Evolutionary conservation across 1,284 basidiomycete species (phyloP), one percentile per base, ranked within the genome.

Genomic region (Afroboletus lepidellus): DNA sequence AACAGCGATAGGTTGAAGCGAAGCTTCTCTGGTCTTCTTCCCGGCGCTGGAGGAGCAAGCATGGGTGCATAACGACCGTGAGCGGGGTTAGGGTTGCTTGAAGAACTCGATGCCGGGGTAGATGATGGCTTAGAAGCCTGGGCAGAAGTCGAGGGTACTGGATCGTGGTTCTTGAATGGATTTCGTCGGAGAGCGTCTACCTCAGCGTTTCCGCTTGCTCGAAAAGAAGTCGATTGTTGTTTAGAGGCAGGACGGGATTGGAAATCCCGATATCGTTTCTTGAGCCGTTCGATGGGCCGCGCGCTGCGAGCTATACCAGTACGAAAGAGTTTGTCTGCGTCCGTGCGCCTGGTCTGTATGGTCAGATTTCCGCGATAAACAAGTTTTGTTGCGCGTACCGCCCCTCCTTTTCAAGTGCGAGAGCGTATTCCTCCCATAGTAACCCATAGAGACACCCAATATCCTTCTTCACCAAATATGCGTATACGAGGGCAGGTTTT

Each of bases 381-480:
- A 49, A 43, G 5, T 42, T 50, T 54, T 6, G 34, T 50, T 1
- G 18, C n/a, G n/a, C 88, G 69, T 70, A 94, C 91, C 83, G 79
- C 56, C 85, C 81, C 45, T 80, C 78, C 36, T 76, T 76, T 69
- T 97, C 94, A 50, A 90, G 74, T 2, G 86, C 76, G 36, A 78
- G 72, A 1, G 92, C 91, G 68, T 90, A 94, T 61, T 94, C 92
- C 63, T 94, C 92, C 65, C 95, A 97, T 47, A 96, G 74, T 29
- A 84, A 70, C 3, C 89, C 85, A 64, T 89, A 89, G 3, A 80
- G 78, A 3, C 82, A 87, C 0, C 92, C 94, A 63, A 96, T 88
- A 46, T 87, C 85, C 50, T 83, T 85, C 41, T 84, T 83, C 53
- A 93, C 76, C 48, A 96, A 72, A 66, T 87, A 88, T 25, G 82